phyloP scores from a whole-genome alignment of 768 basidiomycete genomes.

The Mycena albidolilacea region DNA sequence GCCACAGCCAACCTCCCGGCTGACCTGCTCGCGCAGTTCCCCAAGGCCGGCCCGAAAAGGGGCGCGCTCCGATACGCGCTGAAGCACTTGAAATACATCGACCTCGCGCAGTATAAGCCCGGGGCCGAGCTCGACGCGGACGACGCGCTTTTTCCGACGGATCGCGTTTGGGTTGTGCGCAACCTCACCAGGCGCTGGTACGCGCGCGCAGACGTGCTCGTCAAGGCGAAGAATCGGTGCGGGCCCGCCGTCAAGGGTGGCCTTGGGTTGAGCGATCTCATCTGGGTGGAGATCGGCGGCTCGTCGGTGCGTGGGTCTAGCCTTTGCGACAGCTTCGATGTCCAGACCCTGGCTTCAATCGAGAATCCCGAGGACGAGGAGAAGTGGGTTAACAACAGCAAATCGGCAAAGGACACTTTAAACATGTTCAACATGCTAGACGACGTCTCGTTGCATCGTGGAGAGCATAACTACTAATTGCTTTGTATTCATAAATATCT shows the following conservation, averaged over 20 bases:
- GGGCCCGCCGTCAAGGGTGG: slow-evolving; percentile 7
- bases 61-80: too few relatives aligned
- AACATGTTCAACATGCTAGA: too few relatives aligned
- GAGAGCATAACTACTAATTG: too few relatives aligned
- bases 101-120: too few relatives aligned
- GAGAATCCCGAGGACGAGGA: not conserved
- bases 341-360: not conserved
- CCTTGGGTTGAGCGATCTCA: slow-evolving; percentile 15
- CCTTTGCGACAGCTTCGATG: slow-evolving; percentile 8
- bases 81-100: too few relatives aligned
- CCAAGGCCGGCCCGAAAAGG: too few relatives aligned
- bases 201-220: slow-evolving; percentile 21
- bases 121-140: too few relatives aligned
- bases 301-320: not conserved
- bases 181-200: slow-evolving; percentile 27
- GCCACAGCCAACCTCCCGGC: too few relatives aligned
- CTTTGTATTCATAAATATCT: too few relatives aligned
- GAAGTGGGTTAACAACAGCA: not conserved
- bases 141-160: slow-evolving; percentile 15
- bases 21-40: too few relatives aligned
- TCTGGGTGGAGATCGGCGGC: slow-evolving; percentile 25
- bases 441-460: too few relatives aligned
- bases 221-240: not conserved
- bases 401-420: too few relatives aligned
- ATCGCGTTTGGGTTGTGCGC: slow-evolving; percentile 22